Evolutionary conservation across 73 alveolate species (phyloP), one percentile per base, ranked within the genome.

Genomic region (Effrenium voratum): DNA sequence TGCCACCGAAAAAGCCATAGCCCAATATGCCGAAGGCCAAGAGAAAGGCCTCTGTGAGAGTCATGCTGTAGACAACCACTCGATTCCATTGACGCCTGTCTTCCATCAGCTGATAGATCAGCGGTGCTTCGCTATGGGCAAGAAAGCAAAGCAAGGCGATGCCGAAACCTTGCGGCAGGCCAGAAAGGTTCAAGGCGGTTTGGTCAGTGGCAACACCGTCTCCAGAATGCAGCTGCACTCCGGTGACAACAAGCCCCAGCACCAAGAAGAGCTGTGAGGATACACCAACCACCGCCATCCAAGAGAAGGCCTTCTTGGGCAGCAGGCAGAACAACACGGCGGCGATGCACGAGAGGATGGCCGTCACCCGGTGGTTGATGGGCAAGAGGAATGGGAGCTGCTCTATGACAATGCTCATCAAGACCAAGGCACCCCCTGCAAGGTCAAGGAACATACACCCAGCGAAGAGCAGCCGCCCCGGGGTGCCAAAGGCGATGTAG

Each of bases 391-490:
- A 90, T 28, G 97, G 97, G 5, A 90, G 88, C 97, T 90, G 97
- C 76, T 90, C 97, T 26, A 90, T 90, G 34, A 90, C 97, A 46
- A 90, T 90, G 97, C 97, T 90, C 88, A 90, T 76, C 76, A 90
- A 57, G 44, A 90, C 97, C 88, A 90, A 32, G 43, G 97, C 97
- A 15, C 97, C 97, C 26, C 97, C 97, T 36, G 88, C 68, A 28
- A 90, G 87, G 82, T 90, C 97, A 40, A 90, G 68, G 87, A 90
- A 90, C 97, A 90, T 90, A 76, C 97, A 90, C 45, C 97, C 97
- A 16, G 97, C 97, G 38, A 90, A 90, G 36, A 90, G 97, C 59
- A 90, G 49, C 77, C 87, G 97, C 36, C 97, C 97, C 12, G 52
- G 59, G n/a, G 44, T 90, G 43, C 97, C 97, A 76, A 90, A 90